A percentile compares a stretch with the other conserved stretches of the same genome.
These are phyloP conservation scores for Nannizziopsis barbatae DNA, from an alignment of 2,329 filamentous ascomycete species.

Conservation along the genomic window DNA sequence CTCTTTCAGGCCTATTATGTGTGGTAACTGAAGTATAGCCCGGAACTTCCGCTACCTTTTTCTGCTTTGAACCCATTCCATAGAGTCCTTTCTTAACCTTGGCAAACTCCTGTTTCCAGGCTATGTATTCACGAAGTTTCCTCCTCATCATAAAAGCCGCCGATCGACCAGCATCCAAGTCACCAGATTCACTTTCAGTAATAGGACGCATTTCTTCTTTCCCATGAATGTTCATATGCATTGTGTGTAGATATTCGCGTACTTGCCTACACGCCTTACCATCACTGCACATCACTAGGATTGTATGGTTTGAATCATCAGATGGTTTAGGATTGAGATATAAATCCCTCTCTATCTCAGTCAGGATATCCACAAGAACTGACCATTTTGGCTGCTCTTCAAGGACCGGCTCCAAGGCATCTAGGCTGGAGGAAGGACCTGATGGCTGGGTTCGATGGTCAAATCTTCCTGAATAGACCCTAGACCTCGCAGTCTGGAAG, in stretches of 20 bases:
- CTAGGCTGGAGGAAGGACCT: slow-evolving; percentile 26
- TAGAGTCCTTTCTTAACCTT: slow-evolving; percentile 55
- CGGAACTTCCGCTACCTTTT: slow-evolving; percentile 18
- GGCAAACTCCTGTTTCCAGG: slow-evolving; percentile 82
- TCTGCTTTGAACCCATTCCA: slow-evolving; percentile 20
- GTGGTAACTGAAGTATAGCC: slow-evolving; percentile 16
- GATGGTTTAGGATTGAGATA: slow-evolving; percentile 67
- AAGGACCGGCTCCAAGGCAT: slow-evolving; percentile 65
- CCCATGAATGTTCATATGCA: slow-evolving; percentile 55
- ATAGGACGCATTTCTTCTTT: slow-evolving; percentile 11
- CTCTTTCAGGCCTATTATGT: slow-evolving; percentile 45
- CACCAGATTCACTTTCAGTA: slow-evolving; percentile 11
- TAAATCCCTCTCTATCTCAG: slow-evolving; percentile 84
- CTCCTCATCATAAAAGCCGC: slow-evolving; percentile 82
- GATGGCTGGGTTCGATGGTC: slow-evolving; percentile 44
- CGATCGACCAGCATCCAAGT: slow-evolving; percentile 49
- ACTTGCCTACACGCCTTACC: slow-evolving; percentile 76
- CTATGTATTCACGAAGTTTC: slow-evolving; percentile 72
- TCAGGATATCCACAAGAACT: slow-evolving; percentile 74
- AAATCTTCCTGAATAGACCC: slow-evolving; percentile 71
- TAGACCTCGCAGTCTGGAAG: slow-evolving; percentile 75
- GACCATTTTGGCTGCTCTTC: slow-evolving; percentile 95
- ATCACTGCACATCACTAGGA: slow-evolving; percentile 91
- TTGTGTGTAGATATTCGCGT: slow-evolving; percentile 80
- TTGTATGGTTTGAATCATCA: slow-evolving; percentile 81